Base-by-base conservation (phyloP, 441 rosid genomes). In the Biscutella laevigata region DNA sequence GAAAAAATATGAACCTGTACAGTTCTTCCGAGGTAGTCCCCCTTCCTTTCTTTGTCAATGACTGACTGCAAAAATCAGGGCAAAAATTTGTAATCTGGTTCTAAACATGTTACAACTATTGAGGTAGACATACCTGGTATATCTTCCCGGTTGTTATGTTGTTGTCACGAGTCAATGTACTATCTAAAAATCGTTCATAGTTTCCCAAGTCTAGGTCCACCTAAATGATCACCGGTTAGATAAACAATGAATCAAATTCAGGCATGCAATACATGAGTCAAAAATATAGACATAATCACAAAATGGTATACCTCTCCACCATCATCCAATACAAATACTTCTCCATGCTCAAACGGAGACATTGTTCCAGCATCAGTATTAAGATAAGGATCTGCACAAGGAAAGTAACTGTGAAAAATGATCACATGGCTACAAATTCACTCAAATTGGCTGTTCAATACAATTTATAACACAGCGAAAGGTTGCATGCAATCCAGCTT, bases 331-430 rank as follows among this genome's bases (percentile, higher is more conserved):
- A 85, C 95, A 77, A 71, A 85, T 9, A 82, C 87, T 51, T 85
- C 95, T 28, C 95, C 95, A 59, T 85, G 90, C 75, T 85, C 95
- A 69, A 80, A 78, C 27, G 95, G 95, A 51, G 95, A 85, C 90
- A 85, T 85, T 44, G 95, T 85, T 46, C 95, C 95, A 21, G 95
- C 95, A 75, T 85, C 95, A 29, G 82, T 77, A 42, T 85, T 85
- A 64, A 85, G 66, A 72, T 85, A 85, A 59, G 90, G 95, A 75
- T 85, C 95, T 85, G 82, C 42, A 30, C 7, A 53, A 22, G 9
- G 19, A 38, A 42, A 39, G 56, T 29, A 57, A 53, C 33, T 6
- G 19, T 48, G 28, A 32, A 20, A 11, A 44, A 36, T 9, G 13
- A 29, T 21, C 37, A 19, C 32, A 13, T 1, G 29, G 46, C 37